phyloP scores from a whole-genome alignment of 2,329 filamentous ascomycete species.

The Davidsoniella eucalypti region DNA sequence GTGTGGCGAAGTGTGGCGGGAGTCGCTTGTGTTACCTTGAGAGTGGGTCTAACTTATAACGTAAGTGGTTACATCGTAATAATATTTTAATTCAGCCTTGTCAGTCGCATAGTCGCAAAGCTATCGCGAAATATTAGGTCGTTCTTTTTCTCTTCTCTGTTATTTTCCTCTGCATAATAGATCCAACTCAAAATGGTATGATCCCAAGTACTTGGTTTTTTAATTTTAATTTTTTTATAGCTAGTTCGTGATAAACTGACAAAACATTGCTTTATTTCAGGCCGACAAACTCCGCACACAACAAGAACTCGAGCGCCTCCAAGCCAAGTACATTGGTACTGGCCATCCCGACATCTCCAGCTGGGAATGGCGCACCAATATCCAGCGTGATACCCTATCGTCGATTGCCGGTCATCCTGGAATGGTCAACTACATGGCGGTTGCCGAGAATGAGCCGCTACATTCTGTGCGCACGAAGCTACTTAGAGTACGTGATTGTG shows the following conservation, averaged over 20 bases:
- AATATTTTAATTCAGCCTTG: no score
- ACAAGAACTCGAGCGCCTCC: conserved; percentile 92
- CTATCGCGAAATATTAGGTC: no score
- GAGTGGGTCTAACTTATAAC: no score
- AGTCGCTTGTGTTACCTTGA: no score
- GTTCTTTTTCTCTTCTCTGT: no score
- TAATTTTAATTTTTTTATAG: background rate
- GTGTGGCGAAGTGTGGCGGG: no score
- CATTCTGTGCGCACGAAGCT: conserved; percentile 66
- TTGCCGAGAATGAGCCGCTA: conserved; percentile 72
- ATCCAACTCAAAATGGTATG: background rate
- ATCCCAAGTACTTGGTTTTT: no score
- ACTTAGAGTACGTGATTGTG: conserved; percentile 43
- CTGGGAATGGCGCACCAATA: conserved; percentile 95
- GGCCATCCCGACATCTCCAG: conserved; percentile 93
- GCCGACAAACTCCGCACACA: conserved; percentile 96
- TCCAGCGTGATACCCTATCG: conserved; percentile 81
- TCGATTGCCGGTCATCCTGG: conserved; percentile 82
- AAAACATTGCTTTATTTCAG: conserved; percentile 23
- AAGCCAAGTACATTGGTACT: conserved; percentile 89
- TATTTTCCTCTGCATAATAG: no score
- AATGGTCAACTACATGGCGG: conserved; percentile 71
- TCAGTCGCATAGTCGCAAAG: no score
- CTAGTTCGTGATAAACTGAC: no score
- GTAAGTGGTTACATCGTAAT: no score